phyloP scores from a whole-genome alignment of 176 grass and related monocot species.

The Avena eriantha region DNA sequence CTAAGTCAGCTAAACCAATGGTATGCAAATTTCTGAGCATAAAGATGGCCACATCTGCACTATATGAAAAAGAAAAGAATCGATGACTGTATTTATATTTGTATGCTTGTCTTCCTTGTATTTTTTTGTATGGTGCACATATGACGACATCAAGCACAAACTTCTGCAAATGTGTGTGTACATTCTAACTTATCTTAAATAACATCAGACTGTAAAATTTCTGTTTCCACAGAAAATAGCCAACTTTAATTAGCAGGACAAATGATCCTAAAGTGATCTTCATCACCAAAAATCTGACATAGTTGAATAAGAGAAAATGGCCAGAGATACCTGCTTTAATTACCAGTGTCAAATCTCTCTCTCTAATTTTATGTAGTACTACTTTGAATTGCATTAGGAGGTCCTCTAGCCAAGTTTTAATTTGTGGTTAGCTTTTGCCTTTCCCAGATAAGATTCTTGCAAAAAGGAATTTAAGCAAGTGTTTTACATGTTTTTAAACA shows the following conservation, averaged over 20 bases:
- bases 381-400: background rate
- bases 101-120: background rate
- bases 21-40: conserved; percentile 7
- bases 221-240: background rate
- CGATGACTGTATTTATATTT: background rate
- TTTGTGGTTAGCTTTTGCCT: conserved; percentile 11
- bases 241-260: conserved; percentile 2
- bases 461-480: conserved; percentile 19
- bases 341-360: background rate
- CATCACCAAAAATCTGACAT: background rate
- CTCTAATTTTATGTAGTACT: background rate
- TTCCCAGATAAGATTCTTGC: background rate
- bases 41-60: conserved; percentile 10
- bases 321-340: background rate
- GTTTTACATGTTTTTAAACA: conserved; percentile 23
- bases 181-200: conserved; percentile 4
- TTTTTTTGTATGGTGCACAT: background rate
- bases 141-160: background rate
- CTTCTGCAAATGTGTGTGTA: background rate
- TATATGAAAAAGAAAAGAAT: background rate
- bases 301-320: background rate
- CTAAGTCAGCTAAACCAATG: background rate
- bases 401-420: conserved; percentile 15
- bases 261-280: conserved; percentile 5
- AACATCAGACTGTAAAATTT: background rate